Percentiles rank a stretch among this genome's conserved stretches.
phyloP scores from a whole-genome alignment of 139 green algal genomes.

The Chlamydomonas schloesseri region DNA sequence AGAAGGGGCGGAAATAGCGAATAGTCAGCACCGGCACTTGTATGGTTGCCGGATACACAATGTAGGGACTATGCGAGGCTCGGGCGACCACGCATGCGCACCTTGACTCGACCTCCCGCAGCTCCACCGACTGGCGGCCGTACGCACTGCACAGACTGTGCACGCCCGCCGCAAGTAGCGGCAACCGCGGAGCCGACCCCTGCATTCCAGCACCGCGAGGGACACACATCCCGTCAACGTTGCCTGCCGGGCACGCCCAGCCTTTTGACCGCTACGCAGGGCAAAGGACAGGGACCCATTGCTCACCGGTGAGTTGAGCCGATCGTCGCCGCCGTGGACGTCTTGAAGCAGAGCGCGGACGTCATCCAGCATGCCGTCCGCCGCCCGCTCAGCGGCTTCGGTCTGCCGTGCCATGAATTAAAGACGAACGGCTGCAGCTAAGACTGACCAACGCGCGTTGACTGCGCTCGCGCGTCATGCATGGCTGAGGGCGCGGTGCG shows the following conservation, averaged over 20 bases:
- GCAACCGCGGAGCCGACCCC: not conserved
- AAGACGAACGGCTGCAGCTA: not conserved
- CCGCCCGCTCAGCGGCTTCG: not conserved
- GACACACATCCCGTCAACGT: too few species aligned
- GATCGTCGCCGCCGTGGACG: not conserved
- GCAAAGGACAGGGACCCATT: too few species aligned
- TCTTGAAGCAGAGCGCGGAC: not conserved
- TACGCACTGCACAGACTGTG: not conserved
- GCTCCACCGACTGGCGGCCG: not conserved
- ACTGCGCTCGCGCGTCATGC: too few species aligned
- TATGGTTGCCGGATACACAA: too few species aligned
- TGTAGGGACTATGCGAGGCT: too few species aligned
- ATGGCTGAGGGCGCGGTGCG: too few species aligned
- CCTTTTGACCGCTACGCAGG: too few species aligned
- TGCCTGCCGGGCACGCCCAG: too few species aligned
- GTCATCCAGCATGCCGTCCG: not conserved
- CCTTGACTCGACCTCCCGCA: constrained; percentile 5
- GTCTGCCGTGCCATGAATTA: constrained; percentile 24
- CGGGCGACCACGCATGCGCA: not conserved
- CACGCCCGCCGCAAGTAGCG: not conserved
- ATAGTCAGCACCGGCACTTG: too few species aligned
- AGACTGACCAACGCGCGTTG: not conserved
- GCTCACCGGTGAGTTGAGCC: too few species aligned
- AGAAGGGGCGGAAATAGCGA: not conserved
- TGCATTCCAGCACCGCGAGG: too few species aligned